Evolutionary conservation across 768 basidiomycete genomes (phyloP).

Genomic region (Butyriboletus loyo): DNA sequence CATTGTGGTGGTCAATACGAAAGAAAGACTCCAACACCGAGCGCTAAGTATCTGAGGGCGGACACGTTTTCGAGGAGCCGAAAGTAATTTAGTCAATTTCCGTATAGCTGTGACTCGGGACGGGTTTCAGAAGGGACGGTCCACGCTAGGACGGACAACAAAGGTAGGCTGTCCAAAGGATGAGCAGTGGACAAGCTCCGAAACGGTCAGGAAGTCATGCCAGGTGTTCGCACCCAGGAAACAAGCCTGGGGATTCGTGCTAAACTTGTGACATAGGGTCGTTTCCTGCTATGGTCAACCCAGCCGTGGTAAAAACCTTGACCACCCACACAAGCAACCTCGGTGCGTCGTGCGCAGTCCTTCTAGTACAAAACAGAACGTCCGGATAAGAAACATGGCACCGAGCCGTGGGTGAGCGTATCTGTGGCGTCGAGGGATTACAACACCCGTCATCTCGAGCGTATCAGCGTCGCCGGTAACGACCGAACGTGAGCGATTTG

Average conservation of each 20-base stretch:
- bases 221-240: slow-evolving; percentile 11
- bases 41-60: slow-evolving; percentile 21
- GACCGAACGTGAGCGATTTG: background rate
- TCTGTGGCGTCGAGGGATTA: background rate
- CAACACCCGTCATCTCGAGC: background rate
- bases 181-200: background rate
- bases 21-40: slow-evolving; percentile 8
- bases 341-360: too few species aligned
- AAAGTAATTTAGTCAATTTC: slow-evolving; percentile 22
- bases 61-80: slow-evolving; percentile 30
- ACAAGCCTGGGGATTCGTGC: slow-evolving; percentile 9
- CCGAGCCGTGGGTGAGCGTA: too few species aligned
- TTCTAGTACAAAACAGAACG: too few species aligned
- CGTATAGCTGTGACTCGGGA: slow-evolving; percentile 4
- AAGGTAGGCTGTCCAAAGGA: background rate
- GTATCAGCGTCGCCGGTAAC: background rate
- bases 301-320: background rate
- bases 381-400: background rate
- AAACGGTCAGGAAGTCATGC: background rate
- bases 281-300: slow-evolving; percentile 12
- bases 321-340: background rate
- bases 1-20: slow-evolving; percentile 23
- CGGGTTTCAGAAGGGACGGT: background rate
- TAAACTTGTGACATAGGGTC: slow-evolving; percentile 23
- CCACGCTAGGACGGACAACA: background rate